Evolutionary conservation across 202 grass and related monocot genomes (phyloP).

Genomic region (Musa balbisiana): DNA sequence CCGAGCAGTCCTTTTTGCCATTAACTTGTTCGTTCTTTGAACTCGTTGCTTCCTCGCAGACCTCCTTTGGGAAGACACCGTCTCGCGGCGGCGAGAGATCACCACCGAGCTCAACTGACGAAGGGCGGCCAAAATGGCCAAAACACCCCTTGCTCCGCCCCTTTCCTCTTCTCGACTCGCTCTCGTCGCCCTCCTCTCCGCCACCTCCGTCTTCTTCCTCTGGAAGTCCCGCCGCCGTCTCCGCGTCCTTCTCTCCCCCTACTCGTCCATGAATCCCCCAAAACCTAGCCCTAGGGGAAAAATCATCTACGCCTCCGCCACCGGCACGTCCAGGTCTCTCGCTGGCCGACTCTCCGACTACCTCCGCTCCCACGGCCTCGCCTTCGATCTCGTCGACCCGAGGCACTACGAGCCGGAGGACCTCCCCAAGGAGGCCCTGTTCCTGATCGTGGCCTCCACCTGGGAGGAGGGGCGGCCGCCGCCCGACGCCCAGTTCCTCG

Average conservation of each 20-base stretch:
- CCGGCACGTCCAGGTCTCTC: slow-evolving; percentile 62
- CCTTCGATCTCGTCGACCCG: slow-evolving; percentile 40
- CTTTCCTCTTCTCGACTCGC: slow-evolving; percentile 32
- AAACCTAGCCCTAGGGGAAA: slow-evolving; percentile 28
- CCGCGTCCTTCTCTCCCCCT: neutral
- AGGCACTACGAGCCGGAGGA: slow-evolving; percentile 57
- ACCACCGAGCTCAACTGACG: neutral
- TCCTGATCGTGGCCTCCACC: slow-evolving; percentile 59
- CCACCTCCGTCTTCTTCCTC: slow-evolving; percentile 56
- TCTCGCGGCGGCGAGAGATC: neutral
- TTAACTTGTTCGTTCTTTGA: neutral
- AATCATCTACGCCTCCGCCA: slow-evolving; percentile 56
- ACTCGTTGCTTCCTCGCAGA: neutral
- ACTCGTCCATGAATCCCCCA: neutral
- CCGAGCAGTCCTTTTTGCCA: too few species aligned
- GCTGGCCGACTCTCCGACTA: slow-evolving; percentile 34
- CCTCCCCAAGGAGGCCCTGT: slow-evolving; percentile 38
- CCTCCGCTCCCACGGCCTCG: slow-evolving; percentile 27
- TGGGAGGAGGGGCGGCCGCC: slow-evolving; percentile 62
- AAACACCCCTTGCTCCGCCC: slow-evolving; percentile 21
- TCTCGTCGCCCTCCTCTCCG: slow-evolving; percentile 60
- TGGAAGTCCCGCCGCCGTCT: slow-evolving; percentile 53
- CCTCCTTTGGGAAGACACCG: neutral
- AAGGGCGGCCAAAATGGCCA: slow-evolving; percentile 5
- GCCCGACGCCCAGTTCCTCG: slow-evolving; percentile 40